Evolutionary conservation across 108 stramenopile species (phyloP), one percentile per base, ranked within the genome.

Genomic region (Poteriospumella lacustris): DNA sequence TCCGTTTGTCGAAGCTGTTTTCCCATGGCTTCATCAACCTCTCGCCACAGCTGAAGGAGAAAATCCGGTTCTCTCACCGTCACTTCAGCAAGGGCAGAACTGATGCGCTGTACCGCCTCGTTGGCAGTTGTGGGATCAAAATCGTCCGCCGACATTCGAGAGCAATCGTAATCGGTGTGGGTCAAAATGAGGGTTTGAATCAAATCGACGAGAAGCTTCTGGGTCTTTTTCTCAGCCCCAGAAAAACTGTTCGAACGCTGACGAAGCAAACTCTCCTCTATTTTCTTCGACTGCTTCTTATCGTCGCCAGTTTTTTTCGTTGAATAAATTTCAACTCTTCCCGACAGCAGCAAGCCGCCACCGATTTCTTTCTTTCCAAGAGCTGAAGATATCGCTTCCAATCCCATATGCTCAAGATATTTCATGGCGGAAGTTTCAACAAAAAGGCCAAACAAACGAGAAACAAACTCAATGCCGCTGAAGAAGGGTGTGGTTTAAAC

Each of bases 311-410:
- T 3, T 24, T 24, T 3, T 24, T 64, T 64, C 5, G 60, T 64
- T 34, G 60, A 64, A 64, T 64, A 64, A 19, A 64, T 19, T 64
- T 64, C 60, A 64, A 64, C 24, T 64, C 31, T 64, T 31, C 60
- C 60, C 9, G 3, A 5, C 36, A 64, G 15, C 28, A 24, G 33
- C 5, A 64, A 24, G 28, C 60, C 60, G 9, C 60, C 60, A 31
- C 60, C 60, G 3, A 64, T 9, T 64, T 64, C 12, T 3, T 3
- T 24, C 28, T 64, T 3, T 12, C 12, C 36, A 34, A 64, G 36
- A 9, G 3, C 15, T 5, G 28, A 5, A 34, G 60, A 31, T 34
- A 64, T 19, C 15, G 9, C 3, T 64, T 64, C 60, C 36, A 64
- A 64, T 9, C 60, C 31, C 9, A 64, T 64, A 64, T 64, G 15